phyloP scores from a whole-genome alignment of 129 eudicot genomes.

The Arctium minus region DNA sequence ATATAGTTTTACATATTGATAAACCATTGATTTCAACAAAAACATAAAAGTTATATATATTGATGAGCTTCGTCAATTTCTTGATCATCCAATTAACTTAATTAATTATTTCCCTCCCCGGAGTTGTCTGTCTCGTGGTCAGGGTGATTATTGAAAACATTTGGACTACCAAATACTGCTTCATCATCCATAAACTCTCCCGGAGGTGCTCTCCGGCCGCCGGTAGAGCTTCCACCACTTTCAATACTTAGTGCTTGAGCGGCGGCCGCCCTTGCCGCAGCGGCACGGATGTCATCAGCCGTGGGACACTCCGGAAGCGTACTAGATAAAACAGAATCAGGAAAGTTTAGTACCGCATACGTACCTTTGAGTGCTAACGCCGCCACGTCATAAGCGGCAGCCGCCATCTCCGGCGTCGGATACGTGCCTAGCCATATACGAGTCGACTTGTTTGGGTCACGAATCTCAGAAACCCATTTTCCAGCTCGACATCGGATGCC shows the following conservation, averaged over 20 bases:
- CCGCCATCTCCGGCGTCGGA: no score
- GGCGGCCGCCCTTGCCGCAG: conserved; percentile 33
- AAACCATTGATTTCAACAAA: background rate
- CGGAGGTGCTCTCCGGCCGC: conserved; percentile 25
- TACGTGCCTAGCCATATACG: conserved; percentile 65
- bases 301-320: conserved; percentile 43
- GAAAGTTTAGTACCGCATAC: no score
- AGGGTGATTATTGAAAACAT: conserved; percentile 5
- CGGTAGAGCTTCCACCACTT: background rate
- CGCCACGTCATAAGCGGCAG: no score
- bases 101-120: conserved; percentile 13
- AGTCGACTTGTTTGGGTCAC: conserved; percentile 54
- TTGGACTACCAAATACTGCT: conserved; percentile 37
- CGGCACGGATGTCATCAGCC: conserved; percentile 48
- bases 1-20: background rate
- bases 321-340: background rate
- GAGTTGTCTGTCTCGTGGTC: conserved; percentile 36
- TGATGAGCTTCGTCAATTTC: background rate
- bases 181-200: conserved; percentile 48
- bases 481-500: conserved; percentile 59
- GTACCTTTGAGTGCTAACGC: no score
- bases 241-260: conserved; percentile 15
- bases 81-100: background rate
- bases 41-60: background rate
- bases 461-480: conserved; percentile 76